These are phyloP conservation scores for Ceratonia siliqua DNA, from an alignment of 306 rosid genomes.

Conservation along the genomic window DNA sequence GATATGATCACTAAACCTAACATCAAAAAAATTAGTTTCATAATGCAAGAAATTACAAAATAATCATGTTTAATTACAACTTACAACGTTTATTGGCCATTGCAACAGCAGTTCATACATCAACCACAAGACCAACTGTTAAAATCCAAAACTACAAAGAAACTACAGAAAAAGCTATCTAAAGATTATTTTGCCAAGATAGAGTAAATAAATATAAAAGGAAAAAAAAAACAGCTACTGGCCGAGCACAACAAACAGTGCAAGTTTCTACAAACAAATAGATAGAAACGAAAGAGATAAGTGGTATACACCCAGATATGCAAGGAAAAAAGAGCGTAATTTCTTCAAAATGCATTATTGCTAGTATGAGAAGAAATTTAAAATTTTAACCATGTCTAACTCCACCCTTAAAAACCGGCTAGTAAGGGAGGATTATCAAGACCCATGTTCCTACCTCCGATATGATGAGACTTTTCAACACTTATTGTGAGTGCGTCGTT, in stretches of 20 bases:
- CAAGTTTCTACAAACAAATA: not conserved
- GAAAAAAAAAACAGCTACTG: too few species aligned
- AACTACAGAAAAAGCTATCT: not conserved
- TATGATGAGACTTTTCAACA: too few species aligned
- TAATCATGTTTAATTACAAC: too few species aligned
- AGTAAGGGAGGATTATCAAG: too few species aligned
- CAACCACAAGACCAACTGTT: not conserved
- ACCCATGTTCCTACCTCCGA: too few species aligned
- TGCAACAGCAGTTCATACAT: too few species aligned
- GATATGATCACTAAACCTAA: not conserved
- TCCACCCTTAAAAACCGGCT: too few species aligned
- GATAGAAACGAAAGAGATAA: not conserved
- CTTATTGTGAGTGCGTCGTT: too few species aligned
- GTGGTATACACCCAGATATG: not conserved
- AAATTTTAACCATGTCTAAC: too few species aligned
- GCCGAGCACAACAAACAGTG: not conserved
- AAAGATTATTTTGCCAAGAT: not conserved
- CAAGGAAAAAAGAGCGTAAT: not conserved
- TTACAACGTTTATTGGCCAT: too few species aligned
- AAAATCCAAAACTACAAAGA: not conserved
- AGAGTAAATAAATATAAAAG: not conserved
- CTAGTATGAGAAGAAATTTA: too few species aligned
- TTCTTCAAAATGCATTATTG: not conserved
- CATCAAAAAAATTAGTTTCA: not conserved
- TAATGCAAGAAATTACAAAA: not conserved